Conservation (phyloP, 2,329 filamentous ascomycete genomes). For the Claviceps fusiformis region DNA sequence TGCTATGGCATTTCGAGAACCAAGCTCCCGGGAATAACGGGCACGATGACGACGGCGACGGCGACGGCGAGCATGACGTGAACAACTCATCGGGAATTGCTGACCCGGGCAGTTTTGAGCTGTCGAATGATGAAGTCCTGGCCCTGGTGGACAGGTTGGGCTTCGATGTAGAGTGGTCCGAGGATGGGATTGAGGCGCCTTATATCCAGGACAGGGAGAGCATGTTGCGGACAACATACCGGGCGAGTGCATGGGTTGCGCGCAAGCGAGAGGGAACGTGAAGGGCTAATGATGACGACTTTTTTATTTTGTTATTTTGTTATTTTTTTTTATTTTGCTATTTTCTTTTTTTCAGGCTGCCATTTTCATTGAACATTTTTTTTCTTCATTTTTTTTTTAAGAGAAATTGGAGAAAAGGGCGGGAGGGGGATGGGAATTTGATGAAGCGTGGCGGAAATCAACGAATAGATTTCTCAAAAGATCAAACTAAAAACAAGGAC, state of each 20-base stretch:
- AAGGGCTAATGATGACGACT: too few relatives aligned
- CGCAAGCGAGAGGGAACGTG: slow-evolving; percentile 39
- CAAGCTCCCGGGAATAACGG: slow-evolving; percentile 46
- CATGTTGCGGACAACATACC: slow-evolving; percentile 76
- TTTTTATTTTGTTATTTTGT: background rate
- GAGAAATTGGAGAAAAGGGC: too few relatives aligned
- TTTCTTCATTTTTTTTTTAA: too few relatives aligned
- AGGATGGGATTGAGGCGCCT: slow-evolving; percentile 51
- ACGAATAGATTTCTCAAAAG: too few relatives aligned
- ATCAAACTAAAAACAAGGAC: too few relatives aligned
- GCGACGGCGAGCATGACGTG: slow-evolving; percentile 35
- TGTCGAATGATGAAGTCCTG: slow-evolving; percentile 80
- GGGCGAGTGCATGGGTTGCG: slow-evolving; percentile 73
- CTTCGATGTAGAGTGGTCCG: slow-evolving; percentile 56
- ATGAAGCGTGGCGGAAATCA: too few relatives aligned
- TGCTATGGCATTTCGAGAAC: slow-evolving; percentile 93
- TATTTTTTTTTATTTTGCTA: background rate
- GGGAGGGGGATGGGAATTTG: too few relatives aligned
- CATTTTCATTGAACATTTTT: too few relatives aligned
- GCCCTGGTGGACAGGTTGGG: slow-evolving; percentile 60
- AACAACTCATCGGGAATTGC: slow-evolving; percentile 55
- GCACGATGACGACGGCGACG: slow-evolving; percentile 35
- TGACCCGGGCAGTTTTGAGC: slow-evolving; percentile 79
- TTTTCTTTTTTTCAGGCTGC: too few relatives aligned
- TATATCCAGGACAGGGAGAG: slow-evolving; percentile 79